Evolutionary conservation across 2,329 filamentous ascomycete species (phyloP).

Genomic region (Trichoderma arundinaceum): DNA sequence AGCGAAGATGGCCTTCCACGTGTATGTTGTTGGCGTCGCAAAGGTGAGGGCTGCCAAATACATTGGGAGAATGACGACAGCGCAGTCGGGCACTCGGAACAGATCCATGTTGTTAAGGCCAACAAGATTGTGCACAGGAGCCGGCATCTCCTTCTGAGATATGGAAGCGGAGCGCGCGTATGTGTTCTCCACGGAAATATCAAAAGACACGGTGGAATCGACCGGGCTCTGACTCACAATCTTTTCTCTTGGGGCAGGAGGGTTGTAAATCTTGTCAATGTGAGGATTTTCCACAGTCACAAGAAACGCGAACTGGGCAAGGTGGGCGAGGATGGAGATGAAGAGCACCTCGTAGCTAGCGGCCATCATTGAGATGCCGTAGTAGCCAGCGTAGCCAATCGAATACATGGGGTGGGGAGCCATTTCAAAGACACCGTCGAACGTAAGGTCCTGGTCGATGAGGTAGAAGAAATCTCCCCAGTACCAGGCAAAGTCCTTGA

Average conservation of each 20-base stretch:
- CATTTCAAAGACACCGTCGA: constrained; percentile 99
- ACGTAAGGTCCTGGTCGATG: constrained; percentile 95
- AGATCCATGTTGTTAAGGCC: constrained; percentile 85
- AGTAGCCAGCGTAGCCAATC: constrained; percentile 96
- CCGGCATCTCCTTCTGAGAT: constrained; percentile 53
- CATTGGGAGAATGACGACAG: constrained; percentile 74
- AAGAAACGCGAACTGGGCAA: constrained; percentile 92
- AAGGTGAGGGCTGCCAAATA: constrained; percentile 77
- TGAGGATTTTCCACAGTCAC: constrained; percentile 93
- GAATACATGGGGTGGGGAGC: constrained; percentile 99
- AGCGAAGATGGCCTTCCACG: constrained; percentile 81
- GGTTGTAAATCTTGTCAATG: constrained; percentile 97
- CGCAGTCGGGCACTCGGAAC: constrained; percentile 83
- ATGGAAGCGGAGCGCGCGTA: constrained; percentile 38
- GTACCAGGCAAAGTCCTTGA: constrained; percentile 99
- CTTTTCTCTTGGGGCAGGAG: constrained; percentile 74
- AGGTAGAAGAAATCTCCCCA: constrained; percentile 99
- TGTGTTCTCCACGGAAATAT: constrained; percentile 36
- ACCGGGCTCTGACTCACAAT: constrained; percentile 45
- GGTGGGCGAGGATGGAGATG: constrained; percentile 94
- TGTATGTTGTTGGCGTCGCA: constrained; percentile 75
- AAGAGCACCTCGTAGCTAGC: constrained; percentile 97
- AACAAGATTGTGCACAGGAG: constrained; percentile 80
- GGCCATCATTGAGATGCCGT: constrained; percentile 97
- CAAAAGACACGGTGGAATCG: constrained; percentile 40